Percentiles rank a stretch among this genome's conserved stretches.
Evolutionary conservation across 805 yeast genomes (phyloP).

Genomic region (Ogataea kodamae): DNA sequence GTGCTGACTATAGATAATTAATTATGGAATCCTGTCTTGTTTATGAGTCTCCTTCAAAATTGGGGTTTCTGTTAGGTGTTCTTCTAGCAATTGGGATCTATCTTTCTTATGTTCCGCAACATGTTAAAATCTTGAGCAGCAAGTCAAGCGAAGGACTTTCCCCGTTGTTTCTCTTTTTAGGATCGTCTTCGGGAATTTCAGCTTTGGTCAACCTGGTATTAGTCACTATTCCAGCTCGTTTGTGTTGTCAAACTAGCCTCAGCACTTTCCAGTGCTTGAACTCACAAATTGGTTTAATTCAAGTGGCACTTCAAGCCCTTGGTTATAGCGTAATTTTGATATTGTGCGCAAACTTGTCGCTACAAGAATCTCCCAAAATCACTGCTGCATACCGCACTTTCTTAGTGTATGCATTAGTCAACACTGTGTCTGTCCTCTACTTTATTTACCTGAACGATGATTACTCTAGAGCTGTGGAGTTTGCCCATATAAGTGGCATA

Average conservation of each 20-base stretch:
- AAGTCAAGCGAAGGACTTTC: conserved; percentile 75
- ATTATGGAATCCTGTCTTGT: conserved; percentile 34
- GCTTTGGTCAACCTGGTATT: conserved; percentile 65
- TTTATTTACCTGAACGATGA: conserved; percentile 23
- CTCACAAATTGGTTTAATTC: conserved; percentile 63
- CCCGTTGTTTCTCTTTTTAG: conserved; percentile 66
- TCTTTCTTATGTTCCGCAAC: conserved; percentile 74
- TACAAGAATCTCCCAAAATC: conserved; percentile 41
- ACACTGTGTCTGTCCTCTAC: conserved; percentile 35
- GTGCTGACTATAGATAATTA: too few relatives aligned
- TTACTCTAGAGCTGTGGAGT: conserved; percentile 25
- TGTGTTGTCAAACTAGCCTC: conserved; percentile 51
- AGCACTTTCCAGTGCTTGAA: conserved; percentile 57
- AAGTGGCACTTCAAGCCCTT: conserved; percentile 59
- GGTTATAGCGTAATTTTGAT: conserved; percentile 57
- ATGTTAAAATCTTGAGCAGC: conserved; percentile 51
- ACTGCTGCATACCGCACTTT: conserved; percentile 40
- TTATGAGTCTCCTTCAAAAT: conserved; percentile 46
- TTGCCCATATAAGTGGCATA: conserved; percentile 63
- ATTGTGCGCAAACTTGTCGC: conserved; percentile 49
- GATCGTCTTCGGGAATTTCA: conserved; percentile 64
- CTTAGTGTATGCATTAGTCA: conserved; percentile 34
- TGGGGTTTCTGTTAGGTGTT: conserved; percentile 48
- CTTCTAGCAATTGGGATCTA: conserved; percentile 64
- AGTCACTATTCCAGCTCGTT: conserved; percentile 55